Base-by-base conservation (phyloP, 202 grass and related monocot genomes). In the Elaeis oleifera region DNA sequence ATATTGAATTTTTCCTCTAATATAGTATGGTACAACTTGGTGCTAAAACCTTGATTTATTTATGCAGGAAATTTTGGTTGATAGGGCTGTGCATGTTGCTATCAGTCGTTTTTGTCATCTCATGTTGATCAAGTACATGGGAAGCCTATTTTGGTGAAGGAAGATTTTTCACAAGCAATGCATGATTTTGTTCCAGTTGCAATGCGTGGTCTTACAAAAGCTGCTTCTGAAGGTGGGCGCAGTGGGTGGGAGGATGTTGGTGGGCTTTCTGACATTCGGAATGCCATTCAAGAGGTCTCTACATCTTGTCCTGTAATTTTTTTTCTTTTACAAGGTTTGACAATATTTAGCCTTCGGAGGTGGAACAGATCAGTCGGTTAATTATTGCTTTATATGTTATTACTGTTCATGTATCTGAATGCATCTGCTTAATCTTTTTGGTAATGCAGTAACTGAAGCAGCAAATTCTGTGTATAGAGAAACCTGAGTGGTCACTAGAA, bases 221-320 rank as follows among this genome's bases (percentile, higher is more conserved):
- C 76, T 84, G 71, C 84, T 61, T 81, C 87, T 51, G 91, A 85
- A 75, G 81, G 78, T 64, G 72, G 79, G 53, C 70, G 74, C 80
- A 79, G 81, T 69, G 91, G 87, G 51, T 96, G 91, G 91, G 78
- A 80, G 71, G 81, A 90, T 83, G 91, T 96, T 69, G 91, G 91
- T 31, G 91, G 91, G 51, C 81, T 96, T 81, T 73, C 61, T 74
- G 91, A 87, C 54, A 89, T 77, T 50, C 62, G 76, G 54, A 90
- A 78, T 74, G 83, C 78, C 64, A 96, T 96, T 71, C 83, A 96
- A 85, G 91, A 96, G 91, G 91, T 96, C 32, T 54, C 54, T 36
- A 50, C 58, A 13, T 5, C n/a, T 53, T 50, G 20, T 36, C 8
- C 29, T 19, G 21, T 64, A 18, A 48, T 72, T 17, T 18, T 11